Evolutionary conservation across 2,329 filamentous ascomycete genomes (phyloP).

Genomic region (Leptographium radiaticola): DNA sequence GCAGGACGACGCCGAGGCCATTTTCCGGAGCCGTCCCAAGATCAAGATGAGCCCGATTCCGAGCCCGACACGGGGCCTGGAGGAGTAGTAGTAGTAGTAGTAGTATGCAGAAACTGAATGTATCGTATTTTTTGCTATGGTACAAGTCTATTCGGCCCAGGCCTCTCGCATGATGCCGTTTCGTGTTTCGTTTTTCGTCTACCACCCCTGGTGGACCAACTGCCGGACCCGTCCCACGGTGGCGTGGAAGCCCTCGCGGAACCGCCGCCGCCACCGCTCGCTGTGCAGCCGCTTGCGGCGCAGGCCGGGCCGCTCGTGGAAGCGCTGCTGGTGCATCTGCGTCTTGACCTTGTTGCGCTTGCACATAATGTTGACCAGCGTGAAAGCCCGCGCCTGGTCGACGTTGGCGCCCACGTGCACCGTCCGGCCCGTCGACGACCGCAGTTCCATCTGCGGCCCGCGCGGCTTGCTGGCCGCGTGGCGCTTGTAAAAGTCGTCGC

Average conservation of each 20-base stretch:
- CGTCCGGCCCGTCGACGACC: constrained; percentile 31
- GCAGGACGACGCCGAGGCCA: constrained; percentile 64
- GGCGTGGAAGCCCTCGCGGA: constrained; percentile 54
- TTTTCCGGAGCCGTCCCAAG: constrained; percentile 75
- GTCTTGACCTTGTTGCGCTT: constrained; percentile 41
- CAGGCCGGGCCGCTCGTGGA: constrained; percentile 62
- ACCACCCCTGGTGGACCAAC: constrained; percentile 72
- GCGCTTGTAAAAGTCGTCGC: constrained; percentile 12
- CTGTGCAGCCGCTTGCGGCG: constrained; percentile 64
- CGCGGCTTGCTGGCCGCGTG: constrained; percentile 10
- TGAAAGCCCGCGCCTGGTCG: constrained; percentile 32
- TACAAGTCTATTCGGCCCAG: not conserved
- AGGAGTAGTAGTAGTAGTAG: not conserved
- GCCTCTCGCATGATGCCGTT: too few species aligned
- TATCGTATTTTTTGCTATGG: not conserved
- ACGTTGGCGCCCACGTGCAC: constrained; percentile 27
- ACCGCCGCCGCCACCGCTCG: constrained; percentile 55
- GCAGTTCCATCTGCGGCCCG: constrained; percentile 19
- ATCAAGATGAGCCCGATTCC: constrained; percentile 61
- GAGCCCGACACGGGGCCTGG: constrained; percentile 23
- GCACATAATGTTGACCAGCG: constrained; percentile 25
- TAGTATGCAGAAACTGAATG: not conserved
- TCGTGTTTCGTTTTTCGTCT: constrained; percentile 3
- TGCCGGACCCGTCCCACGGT: constrained; percentile 52
- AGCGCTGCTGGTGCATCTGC: constrained; percentile 48